Evolutionary conservation across 192 early-diverging fungal genomes (phyloP), one percentile per base, ranked within the genome.

Genomic region (Linnemannia exigua): DNA sequence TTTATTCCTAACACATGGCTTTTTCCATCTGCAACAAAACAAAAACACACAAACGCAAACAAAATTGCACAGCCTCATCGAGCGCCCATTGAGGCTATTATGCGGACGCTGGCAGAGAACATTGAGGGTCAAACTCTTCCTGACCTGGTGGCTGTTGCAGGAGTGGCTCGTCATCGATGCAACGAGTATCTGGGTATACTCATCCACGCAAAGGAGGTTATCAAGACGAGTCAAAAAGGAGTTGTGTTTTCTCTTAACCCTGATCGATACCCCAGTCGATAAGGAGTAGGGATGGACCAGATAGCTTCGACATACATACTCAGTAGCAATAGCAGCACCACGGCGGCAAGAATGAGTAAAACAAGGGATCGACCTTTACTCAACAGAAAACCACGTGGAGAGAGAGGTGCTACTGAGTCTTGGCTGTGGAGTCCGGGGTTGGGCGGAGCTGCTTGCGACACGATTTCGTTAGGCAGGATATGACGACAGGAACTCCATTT

Each of bases 241-340:
- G 77, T 86, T 14, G 35, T 76, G 31, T 86, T 77, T 46, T 50
- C 78, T n/a, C 36, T 86, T 31, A 86, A 86, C 61, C 84, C 84
- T n/a, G 84, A 79, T 25, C 84, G 84, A 50, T 86, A 86, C 54
- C 84, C 84, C n/a, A 86, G 84, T 20, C 77, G 84, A 15, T 86
- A 76, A 16, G 58, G 4, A 66, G 33, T 20, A 52, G 54, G 52
- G 28, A 31, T 33, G 28, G 28, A 63, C 20, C 7, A 54, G n/a
- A 31, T 11, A 63, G 28, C 28, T 8, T 25, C 58, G 14, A 9
- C 12, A n/a, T 63, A 15, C 58, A 63, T 25, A 8, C 8, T 63
- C 58, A 16, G n/a, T n/a, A n/a, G 15, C 28, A 63, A 63, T 9
- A 12, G 41, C 41, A 25, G 12, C 28, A 63, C 15, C 28, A 33